Evolutionary conservation across 2,329 filamentous ascomycete species (phyloP).

Genomic region (Microascus cirrosus): DNA sequence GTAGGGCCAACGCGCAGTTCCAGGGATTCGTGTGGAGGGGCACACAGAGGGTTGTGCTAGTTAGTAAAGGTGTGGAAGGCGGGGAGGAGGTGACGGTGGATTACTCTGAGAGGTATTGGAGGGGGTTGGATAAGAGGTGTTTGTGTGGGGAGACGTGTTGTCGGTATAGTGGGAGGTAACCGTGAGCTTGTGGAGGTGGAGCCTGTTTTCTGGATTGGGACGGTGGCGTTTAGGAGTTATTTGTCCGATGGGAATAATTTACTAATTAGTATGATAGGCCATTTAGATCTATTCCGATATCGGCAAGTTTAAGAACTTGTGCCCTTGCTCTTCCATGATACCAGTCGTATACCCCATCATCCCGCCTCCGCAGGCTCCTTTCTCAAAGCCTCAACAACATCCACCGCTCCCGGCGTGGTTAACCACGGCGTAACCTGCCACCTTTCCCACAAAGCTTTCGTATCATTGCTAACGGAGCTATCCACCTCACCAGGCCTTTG

Average conservation of each 20-base stretch:
- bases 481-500: background rate
- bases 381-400: background rate
- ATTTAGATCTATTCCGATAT: too few relatives aligned
- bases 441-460: background rate
- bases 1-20: slow-evolving; percentile 44
- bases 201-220: background rate
- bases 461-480: background rate
- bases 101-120: slow-evolving; percentile 47
- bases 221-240: too few relatives aligned
- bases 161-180: slow-evolving; percentile 20
- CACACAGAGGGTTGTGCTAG: slow-evolving; percentile 40
- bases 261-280: too few relatives aligned
- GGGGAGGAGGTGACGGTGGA: slow-evolving; percentile 45
- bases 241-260: too few relatives aligned
- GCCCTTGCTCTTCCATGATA: too few relatives aligned
- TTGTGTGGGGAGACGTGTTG: slow-evolving; percentile 42
- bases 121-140: slow-evolving; percentile 40
- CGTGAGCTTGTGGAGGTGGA: background rate
- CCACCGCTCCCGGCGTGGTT: background rate
- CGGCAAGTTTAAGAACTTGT: too few relatives aligned
- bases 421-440: background rate
- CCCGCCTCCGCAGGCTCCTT: too few relatives aligned
- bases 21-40: slow-evolving; percentile 46
- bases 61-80: slow-evolving; percentile 41
- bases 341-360: too few relatives aligned